A percentile compares a stretch with the other conserved stretches of the same genome.
Conservation (phyloP, 2,329 filamentous ascomycete species). For the Fusarium algeriense region DNA sequence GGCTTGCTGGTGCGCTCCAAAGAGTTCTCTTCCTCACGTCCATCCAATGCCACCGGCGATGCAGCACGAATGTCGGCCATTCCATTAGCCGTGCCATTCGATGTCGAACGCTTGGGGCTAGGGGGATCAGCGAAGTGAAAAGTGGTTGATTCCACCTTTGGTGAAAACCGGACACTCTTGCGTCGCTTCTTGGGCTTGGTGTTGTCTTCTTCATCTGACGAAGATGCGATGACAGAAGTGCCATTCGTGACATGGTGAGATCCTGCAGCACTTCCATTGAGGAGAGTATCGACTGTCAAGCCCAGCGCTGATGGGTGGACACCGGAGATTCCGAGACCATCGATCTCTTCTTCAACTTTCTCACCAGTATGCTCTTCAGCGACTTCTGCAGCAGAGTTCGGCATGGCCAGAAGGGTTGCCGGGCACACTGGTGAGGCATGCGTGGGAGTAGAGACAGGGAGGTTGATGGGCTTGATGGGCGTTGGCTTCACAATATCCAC, state of each 20-base stretch:
- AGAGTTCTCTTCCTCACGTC: not conserved
- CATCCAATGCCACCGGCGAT: conserved; percentile 17
- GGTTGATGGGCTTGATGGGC: not conserved
- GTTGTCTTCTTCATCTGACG: conserved; percentile 38
- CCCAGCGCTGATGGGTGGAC: conserved; percentile 10
- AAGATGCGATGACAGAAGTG: conserved; percentile 19
- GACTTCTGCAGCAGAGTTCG: conserved; percentile 59
- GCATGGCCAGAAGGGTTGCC: conserved; percentile 61
- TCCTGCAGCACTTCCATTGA: conserved; percentile 1
- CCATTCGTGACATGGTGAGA: conserved; percentile 13
- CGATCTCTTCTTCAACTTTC: not conserved
- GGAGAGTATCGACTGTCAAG: conserved; percentile 16
- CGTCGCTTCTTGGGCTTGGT: conserved; percentile 54
- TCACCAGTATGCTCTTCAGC: not conserved
- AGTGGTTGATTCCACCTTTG: conserved; percentile 73
- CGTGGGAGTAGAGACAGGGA: not conserved
- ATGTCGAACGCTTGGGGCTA: conserved; percentile 55
- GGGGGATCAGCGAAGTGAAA: conserved; percentile 66
- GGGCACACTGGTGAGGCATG: conserved; percentile 59
- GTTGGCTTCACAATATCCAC: conserved; percentile 20
- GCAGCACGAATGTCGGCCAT: conserved; percentile 25
- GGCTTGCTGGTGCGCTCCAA: not conserved
- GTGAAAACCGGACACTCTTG: conserved; percentile 79
- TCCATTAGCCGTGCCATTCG: conserved; percentile 27
- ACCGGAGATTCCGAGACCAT: conserved; percentile 11